Percentiles rank a stretch among this genome's conserved stretches.
phyloP scores from a whole-genome alignment of 257 asterid genomes.

The Solanum phureja region DNA sequence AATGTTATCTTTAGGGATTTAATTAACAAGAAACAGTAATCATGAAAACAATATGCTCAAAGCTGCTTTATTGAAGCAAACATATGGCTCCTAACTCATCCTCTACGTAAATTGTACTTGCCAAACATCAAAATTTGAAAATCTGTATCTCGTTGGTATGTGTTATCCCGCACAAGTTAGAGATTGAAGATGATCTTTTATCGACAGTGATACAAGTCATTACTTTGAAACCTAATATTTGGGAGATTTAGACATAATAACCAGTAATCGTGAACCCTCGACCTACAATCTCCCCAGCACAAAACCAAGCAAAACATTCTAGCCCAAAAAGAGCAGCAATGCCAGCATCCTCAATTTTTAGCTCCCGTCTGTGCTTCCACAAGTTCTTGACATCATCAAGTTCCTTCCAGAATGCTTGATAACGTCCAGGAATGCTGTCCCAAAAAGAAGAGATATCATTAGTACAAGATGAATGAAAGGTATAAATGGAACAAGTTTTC shows the following conservation, averaged over 20 bases:
- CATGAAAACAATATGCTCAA: not conserved
- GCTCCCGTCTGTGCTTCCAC: constrained; percentile 13
- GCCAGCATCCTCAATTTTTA: constrained; percentile 25
- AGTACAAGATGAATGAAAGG: not conserved
- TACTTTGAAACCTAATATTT: not conserved
- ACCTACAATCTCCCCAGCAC: constrained; percentile 21
- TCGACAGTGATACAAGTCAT: not conserved
- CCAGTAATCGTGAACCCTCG: constrained; percentile 20
- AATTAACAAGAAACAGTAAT: not conserved
- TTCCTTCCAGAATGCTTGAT: constrained; percentile 11
- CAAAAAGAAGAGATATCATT: not conserved
- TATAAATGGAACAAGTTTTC: not conserved
- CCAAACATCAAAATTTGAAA: not conserved
- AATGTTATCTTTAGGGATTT: not conserved
- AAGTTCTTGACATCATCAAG: constrained; percentile 11
- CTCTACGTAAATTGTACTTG: not conserved
- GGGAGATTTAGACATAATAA: constrained; percentile 2
- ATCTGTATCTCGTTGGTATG: not conserved
- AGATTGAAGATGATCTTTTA: not conserved
- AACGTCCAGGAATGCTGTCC: constrained; percentile 17
- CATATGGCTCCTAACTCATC: not conserved
- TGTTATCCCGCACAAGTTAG: not conserved
- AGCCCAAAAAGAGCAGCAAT: constrained; percentile 22
- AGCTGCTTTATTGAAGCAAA: not conserved
- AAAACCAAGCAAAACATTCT: constrained; percentile 21